Conservation (phyloP, 805 yeast genomes). For the Ogataea ganodermae region DNA sequence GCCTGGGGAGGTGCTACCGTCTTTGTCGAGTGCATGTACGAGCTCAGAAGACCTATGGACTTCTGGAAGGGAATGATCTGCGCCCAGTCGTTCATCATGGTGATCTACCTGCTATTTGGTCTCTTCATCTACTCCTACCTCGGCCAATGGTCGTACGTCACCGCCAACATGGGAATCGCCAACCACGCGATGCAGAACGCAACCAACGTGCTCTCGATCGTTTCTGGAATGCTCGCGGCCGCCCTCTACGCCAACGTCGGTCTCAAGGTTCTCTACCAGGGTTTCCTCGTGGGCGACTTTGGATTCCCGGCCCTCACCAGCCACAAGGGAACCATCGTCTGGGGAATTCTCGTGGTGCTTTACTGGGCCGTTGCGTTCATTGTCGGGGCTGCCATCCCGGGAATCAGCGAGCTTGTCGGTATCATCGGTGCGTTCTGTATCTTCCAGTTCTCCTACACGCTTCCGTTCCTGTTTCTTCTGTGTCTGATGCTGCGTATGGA, state of each 20-base stretch:
- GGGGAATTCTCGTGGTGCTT: conserved; percentile 39
- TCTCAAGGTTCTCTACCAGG: conserved; percentile 44
- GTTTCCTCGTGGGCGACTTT: conserved; percentile 37
- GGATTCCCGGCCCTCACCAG: conserved; percentile 37
- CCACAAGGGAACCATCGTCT: conserved; percentile 36
- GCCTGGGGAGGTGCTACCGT: conserved; percentile 54
- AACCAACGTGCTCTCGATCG: conserved; percentile 40
- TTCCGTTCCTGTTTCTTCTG: conserved; percentile 36
- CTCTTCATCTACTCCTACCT: conserved; percentile 45
- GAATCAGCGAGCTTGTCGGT: conserved; percentile 40
- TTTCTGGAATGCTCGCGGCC: conserved; percentile 48
- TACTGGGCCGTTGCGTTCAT: conserved; percentile 48
- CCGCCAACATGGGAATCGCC: conserved; percentile 47
- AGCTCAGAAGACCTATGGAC: conserved; percentile 49
- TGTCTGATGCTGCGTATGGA: conserved; percentile 16
- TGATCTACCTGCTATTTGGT: conserved; percentile 44
- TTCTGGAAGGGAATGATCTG: conserved; percentile 49
- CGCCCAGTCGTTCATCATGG: conserved; percentile 44
- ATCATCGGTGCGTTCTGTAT: conserved; percentile 47
- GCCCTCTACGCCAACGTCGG: conserved; percentile 50
- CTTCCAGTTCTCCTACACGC: conserved; percentile 47
- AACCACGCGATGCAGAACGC: conserved; percentile 44
- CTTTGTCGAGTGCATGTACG: conserved; percentile 49
- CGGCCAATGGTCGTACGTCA: conserved; percentile 46
- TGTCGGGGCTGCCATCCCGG: conserved; percentile 47